These are phyloP conservation scores for Harrya chromipes DNA, from an alignment of 768 basidiomycete genomes.

Conservation along the genomic window DNA sequence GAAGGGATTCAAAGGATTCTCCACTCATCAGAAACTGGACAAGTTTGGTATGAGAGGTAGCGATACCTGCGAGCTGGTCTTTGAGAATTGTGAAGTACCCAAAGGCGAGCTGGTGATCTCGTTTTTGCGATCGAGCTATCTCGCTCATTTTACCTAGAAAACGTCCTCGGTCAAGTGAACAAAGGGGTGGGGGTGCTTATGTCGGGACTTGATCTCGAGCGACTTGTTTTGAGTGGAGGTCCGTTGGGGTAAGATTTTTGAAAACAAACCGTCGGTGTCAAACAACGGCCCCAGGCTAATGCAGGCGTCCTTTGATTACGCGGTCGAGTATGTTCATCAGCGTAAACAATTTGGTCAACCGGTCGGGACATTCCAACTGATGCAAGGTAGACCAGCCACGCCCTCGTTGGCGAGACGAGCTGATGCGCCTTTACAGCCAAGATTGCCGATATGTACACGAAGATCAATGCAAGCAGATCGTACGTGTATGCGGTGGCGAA, in stretches of 20 bases:
- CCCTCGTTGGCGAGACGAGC: neutral
- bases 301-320: conserved; percentile 90
- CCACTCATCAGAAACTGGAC: conserved; percentile 86
- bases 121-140: neutral
- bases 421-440: conserved; percentile 48
- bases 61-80: conserved; percentile 91
- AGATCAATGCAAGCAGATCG: conserved; percentile 79
- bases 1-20: conserved; percentile 78
- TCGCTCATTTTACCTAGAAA: conserved; percentile 46
- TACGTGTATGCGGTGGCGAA: conserved; percentile 93
- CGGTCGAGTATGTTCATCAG: conserved; percentile 88
- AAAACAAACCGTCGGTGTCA: neutral
- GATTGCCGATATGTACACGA: conserved; percentile 94
- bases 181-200: conserved; percentile 86
- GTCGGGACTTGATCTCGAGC: conserved; percentile 91
- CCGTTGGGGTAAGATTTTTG: conserved; percentile 67
- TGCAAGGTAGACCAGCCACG: conserved; percentile 69
- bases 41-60: conserved; percentile 97
- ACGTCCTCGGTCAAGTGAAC: conserved; percentile 77
- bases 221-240: conserved; percentile 88
- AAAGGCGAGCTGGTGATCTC: conserved; percentile 51
- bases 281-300: conserved; percentile 55
- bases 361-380: conserved; percentile 89
- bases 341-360: conserved; percentile 88
- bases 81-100: conserved; percentile 87